These are phyloP conservation scores for Carex pumila DNA, from an alignment of 176 grass and related monocot species.

Conservation along the genomic window DNA sequence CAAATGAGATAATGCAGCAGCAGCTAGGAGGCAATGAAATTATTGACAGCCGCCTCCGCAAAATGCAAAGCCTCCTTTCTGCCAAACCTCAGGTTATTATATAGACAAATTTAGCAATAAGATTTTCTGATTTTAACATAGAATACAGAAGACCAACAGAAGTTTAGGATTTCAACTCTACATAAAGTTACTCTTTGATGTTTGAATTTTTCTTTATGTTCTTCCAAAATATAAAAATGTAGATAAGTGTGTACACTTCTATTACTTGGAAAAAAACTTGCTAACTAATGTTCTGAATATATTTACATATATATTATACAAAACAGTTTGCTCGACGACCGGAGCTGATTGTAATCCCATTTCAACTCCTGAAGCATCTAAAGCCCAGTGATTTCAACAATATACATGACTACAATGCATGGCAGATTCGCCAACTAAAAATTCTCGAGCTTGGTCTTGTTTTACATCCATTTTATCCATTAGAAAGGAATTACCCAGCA, in stretches of 20 bases:
- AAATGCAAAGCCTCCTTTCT: slow-evolving; percentile 28
- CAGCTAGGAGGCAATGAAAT: slow-evolving; percentile 44
- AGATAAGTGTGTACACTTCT: not conserved
- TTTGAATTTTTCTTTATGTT: not conserved
- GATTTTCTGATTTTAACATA: not conserved
- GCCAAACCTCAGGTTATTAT: slow-evolving; percentile 33
- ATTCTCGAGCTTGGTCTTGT: slow-evolving; percentile 48
- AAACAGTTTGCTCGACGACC: slow-evolving; percentile 28
- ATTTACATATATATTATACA: not conserved
- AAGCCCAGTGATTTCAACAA: slow-evolving; percentile 40
- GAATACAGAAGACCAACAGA: not conserved
- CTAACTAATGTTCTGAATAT: not conserved
- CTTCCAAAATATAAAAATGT: not conserved
- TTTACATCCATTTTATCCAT: slow-evolving; percentile 28
- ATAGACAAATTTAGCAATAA: slow-evolving; percentile 15
- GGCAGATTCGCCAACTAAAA: slow-evolving; percentile 56
- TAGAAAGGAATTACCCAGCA: slow-evolving; percentile 17
- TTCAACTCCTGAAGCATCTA: slow-evolving; percentile 59
- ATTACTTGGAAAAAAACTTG: not conserved
- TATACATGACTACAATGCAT: slow-evolving; percentile 35
- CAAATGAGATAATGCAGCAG: slow-evolving; percentile 55
- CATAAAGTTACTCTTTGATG: not conserved
- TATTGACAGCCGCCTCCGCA: slow-evolving; percentile 22
- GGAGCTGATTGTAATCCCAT: slow-evolving; percentile 46
- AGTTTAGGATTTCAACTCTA: not conserved